Evolutionary conservation across 495 filamentous ascomycete genomes (phyloP).

Genomic region (Parachaetomium inaequale): DNA sequence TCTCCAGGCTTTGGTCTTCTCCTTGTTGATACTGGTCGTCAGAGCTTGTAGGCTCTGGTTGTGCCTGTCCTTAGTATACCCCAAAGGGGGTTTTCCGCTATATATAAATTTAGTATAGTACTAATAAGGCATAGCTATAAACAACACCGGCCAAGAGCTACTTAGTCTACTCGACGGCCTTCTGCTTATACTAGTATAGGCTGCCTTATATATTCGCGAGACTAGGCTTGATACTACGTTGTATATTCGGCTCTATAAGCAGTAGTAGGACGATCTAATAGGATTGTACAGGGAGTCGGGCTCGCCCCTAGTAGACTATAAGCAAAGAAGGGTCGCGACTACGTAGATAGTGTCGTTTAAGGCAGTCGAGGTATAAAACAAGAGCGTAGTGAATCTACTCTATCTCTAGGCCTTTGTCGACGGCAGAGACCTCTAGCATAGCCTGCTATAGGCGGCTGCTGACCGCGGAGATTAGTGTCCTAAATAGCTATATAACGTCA

Average conservation of each 20-base stretch:
- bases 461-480: constrained; percentile 17
- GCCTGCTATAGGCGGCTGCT: constrained; percentile 22
- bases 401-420: constrained; percentile 37
- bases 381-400: constrained; percentile 32
- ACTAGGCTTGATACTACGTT: constrained; percentile 19
- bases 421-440: constrained; percentile 31
- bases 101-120: no score
- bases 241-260: constrained; percentile 43
- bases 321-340: constrained; percentile 20
- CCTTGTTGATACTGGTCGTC: no score
- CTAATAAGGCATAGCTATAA: no score
- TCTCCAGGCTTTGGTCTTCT: no score
- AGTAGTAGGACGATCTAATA: constrained; percentile 40
- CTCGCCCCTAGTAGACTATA: constrained; percentile 23
- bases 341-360: constrained; percentile 37
- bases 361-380: constrained; percentile 28
- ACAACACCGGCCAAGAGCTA: constrained; percentile 16
- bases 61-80: no score
- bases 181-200: constrained; percentile 42
- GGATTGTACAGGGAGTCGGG: constrained; percentile 14
- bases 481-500: constrained; percentile 30
- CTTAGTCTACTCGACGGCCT: constrained; percentile 38
- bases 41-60: no score
- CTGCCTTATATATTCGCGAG: constrained; percentile 41
- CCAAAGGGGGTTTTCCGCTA: no score